Evolutionary conservation across 805 yeast species (phyloP), one percentile per base, ranked within the genome.

Genomic region (Yarrowia sp.): DNA sequence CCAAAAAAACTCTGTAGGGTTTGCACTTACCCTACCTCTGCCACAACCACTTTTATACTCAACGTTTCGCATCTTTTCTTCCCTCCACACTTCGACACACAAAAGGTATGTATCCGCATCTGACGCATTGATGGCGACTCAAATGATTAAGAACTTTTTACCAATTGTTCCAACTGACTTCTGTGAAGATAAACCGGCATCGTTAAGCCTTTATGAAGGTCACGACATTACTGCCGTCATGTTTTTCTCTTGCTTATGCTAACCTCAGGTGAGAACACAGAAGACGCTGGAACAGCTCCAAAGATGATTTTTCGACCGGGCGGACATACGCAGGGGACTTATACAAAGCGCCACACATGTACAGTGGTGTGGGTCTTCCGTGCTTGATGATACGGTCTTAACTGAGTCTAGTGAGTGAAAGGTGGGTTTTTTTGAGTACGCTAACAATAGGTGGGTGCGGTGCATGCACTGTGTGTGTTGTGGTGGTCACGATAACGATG

Each of bases 101-200:
- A 55, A 53, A 38, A 55, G 61, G 61, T 55, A 55, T 55, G 61
- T 55, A 55, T 55, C n/a, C 42, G 38, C 43, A 22, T 2, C 57
- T 14, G 5, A 13, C 6, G 43, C 43, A n/a, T n/a, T 51, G 43
- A 22, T 22, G 42, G 61, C 47, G 61, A 55, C 47, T 55, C 45
- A 55, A 38, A 55, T 39, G 47, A 55, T 55, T 55, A 55, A 51
- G 31, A 51, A 36, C 60, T 51, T 55, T 55, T 55, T 55, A 55
- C 61, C 61, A 55, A 55, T 55, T 55, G 61, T 55, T 55, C 61
- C 61, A 55, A 55, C 61, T 36, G 61, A 55, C 35, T 39, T 55
- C 47, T 55, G 61, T 55, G 61, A 55, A 55, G 61, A 55, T 41
- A 55, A 55, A 55, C 61, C 61, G 61, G 61, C 61, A 55, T 55